Evolutionary conservation across 2,329 filamentous ascomycete genomes (phyloP), one percentile per base, ranked within the genome.

Genomic region (Fusarium caatingaense): DNA sequence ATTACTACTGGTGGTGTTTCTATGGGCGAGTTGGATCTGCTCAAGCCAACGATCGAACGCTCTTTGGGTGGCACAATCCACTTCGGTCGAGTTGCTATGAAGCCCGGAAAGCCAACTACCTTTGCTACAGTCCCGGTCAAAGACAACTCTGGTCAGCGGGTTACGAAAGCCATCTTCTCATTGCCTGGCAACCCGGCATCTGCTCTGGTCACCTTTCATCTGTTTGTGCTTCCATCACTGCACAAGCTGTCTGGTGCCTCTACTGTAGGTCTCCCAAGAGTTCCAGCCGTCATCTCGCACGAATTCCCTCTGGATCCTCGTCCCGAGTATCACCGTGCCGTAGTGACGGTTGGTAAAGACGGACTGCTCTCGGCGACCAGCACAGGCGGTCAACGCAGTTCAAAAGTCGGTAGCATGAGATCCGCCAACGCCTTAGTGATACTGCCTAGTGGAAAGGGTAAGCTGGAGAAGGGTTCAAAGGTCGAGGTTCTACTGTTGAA

Each of bases 51-150:
- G 1, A 93, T 99, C 74, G 96, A 98, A 83, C 91, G 95, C 44
- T 86, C 90, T 2, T 87, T 99, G 2, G 93, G 94, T 60, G 96
- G 96, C 10, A 96, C 91, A 0, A 97, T 99, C 71, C 96, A 98
- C 80, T 99, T 99, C 74, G 96, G 96, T 25, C 91, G 96, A 5
- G 96, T 99, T 5, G 88, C 91, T 57, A 98, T 99, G 96, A 99
- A 99, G 83, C 96, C 96, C 0, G 96, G 96, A 7, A 99, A 98
- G 80, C 96, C 96, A 4, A 98, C 94, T 0, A 99, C 96, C 0
- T 99, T 99, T 79, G 96, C 96, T 4, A 98, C 93, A 0, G 87
- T 98, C 1, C 90, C 93, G 2, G 83, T 87, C 41, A 90, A 90
- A 78, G 83, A 88, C 63, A 86, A 87, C 66, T 77, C 75, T 3